Percentiles rank a stretch among this genome's conserved stretches.
phyloP scores from a whole-genome alignment of 2,329 filamentous ascomycete genomes.

The Calonectria pseudoreteaudii region DNA sequence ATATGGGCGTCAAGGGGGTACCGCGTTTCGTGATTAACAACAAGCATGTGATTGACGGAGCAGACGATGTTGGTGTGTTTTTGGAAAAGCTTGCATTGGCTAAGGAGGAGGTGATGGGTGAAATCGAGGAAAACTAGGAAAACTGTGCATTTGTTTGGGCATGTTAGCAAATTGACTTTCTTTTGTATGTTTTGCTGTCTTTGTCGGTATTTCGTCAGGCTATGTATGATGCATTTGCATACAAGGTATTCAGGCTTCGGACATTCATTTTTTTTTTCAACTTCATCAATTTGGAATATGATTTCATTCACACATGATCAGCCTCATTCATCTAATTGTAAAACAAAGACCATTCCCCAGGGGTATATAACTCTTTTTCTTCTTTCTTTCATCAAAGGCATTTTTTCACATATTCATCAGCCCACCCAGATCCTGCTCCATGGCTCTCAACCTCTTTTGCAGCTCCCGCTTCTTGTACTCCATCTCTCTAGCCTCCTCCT shows the following conservation, averaged over 20 bases:
- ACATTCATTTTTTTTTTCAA: not conserved
- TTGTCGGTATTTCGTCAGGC: not conserved
- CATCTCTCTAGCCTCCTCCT: slow-evolving; percentile 72
- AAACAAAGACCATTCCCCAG: slow-evolving; percentile 1
- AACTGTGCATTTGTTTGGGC: not conserved
- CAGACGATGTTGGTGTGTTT: slow-evolving; percentile 77
- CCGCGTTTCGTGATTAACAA: slow-evolving; percentile 81
- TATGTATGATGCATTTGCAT: not conserved
- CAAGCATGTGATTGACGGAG: slow-evolving; percentile 75
- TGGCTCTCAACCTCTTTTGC: slow-evolving; percentile 62
- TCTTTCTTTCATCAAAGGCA: slow-evolving; percentile 1
- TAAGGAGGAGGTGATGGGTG: slow-evolving; percentile 44
- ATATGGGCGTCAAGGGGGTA: slow-evolving; percentile 71
- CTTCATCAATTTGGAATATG: not conserved
- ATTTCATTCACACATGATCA: not conserved
- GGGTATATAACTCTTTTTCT: slow-evolving; percentile 31
- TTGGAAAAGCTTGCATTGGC: slow-evolving; percentile 71
- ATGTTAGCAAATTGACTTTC: not conserved
- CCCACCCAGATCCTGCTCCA: slow-evolving; percentile 68
- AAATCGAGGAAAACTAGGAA: not conserved
- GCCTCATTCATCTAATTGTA: not conserved
- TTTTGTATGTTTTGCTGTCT: not conserved
- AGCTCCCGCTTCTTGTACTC: slow-evolving; percentile 68
- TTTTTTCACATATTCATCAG: slow-evolving; percentile 63
- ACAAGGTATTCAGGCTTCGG: not conserved